phyloP scores from a whole-genome alignment of 1,139 yeast species.

The Zygosaccharomyces pseudobailii region DNA sequence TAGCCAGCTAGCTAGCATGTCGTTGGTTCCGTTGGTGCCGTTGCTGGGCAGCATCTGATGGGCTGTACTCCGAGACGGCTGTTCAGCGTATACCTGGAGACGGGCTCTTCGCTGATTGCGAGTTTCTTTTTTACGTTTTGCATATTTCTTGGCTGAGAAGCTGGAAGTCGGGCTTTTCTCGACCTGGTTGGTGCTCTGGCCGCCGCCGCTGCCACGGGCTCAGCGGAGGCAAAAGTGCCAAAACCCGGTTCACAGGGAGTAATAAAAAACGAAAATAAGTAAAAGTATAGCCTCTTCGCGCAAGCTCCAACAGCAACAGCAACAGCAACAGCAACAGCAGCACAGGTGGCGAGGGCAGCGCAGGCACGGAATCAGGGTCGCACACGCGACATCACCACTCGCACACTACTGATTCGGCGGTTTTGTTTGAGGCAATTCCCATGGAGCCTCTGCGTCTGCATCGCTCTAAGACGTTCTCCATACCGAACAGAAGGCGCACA shows the following conservation, averaged over 20 bases:
- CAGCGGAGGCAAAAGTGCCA: not conserved
- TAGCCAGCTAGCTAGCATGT: no score
- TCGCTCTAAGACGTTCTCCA: not conserved
- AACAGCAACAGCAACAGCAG: no score
- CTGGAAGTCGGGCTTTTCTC: no score
- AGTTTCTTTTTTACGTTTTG: no score
- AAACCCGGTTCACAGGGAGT: not conserved
- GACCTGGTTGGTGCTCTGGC: no score
- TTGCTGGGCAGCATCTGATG: no score
- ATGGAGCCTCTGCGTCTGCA: not conserved
- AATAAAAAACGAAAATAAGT: not conserved
- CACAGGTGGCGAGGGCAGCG: not conserved
- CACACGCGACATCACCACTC: not conserved
- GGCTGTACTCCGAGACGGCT: no score
- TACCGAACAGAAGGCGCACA: not conserved
- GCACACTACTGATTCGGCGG: not conserved
- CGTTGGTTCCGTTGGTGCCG: no score
- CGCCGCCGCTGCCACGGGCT: not conserved
- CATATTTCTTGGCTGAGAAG: no score
- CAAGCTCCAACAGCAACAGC: not conserved
- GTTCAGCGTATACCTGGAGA: no score
- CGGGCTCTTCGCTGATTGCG: no score
- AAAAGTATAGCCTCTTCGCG: not conserved
- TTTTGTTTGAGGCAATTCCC: not conserved
- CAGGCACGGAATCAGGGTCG: not conserved